Base-by-base conservation (phyloP, 2,329 filamentous ascomycete species). In the Ceratocystis ficicola region DNA sequence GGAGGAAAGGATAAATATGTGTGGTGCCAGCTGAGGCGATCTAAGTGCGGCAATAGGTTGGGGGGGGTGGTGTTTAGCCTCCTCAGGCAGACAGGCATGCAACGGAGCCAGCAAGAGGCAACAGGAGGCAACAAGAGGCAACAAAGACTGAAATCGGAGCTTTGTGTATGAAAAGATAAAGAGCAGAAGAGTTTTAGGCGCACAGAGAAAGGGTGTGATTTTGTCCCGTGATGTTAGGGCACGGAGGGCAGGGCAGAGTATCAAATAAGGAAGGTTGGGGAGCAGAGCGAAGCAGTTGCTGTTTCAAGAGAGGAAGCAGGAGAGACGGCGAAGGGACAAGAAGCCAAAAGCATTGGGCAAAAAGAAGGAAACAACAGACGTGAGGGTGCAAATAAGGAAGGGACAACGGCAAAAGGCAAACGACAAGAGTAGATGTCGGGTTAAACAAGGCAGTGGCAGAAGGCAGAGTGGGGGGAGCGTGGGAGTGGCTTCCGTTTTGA, bases 161-260 rank as follows among this genome's bases (percentile, higher is more conserved):
- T 17, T 28, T 28, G 10, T n/a, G 15, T 17, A 30, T 22, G 15
- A 12, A 57, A 57, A 30, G 5, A 15, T 25, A 15, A 57, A 28
- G 28, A 15, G 15, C 52, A 57, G 10, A 28, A 28, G 30, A 28
- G 15, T 15, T 57, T n/a, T 15, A 30, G 10, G 52, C 28, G 20
- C 52, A 57, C 52, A 57, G 10, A 30, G 8, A 28, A 57, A 30
- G 28, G 7, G 52, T n/a, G 52, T 57, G 52, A 30, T 57, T 28
- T 57, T 57, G 28, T 57, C 52, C 30, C 52, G 52, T 57, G 52
- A 57, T 57, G 17, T 57, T 57, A 57, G 52, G 52, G 52, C 52
- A 57, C 52, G 10, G 28, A 30, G 30, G 10, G 10, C 52, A 22
- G 52, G 52, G 20, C 52, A n/a, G 20, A 30, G 22, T 15, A 57